Evolutionary conservation across 768 basidiomycete genomes (phyloP).

Genomic region (Russula emetica): DNA sequence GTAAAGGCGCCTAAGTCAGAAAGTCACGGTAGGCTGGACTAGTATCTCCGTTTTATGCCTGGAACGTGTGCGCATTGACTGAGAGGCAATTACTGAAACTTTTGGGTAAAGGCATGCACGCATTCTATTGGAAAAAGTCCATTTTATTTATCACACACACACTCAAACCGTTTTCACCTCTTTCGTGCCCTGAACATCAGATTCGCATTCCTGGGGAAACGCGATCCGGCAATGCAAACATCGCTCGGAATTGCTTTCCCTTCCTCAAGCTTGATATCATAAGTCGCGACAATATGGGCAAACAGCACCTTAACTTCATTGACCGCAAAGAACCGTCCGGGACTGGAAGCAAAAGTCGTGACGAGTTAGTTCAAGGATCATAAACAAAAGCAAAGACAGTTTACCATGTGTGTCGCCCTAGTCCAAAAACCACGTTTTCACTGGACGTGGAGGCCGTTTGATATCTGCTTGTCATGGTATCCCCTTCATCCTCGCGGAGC

Average conservation of each 20-base stretch:
- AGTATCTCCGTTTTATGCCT: no score
- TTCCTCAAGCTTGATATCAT: background rate
- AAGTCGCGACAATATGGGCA: background rate
- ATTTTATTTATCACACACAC: no score
- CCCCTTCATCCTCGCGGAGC: slow-evolving; percentile 30
- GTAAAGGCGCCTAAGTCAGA: no score
- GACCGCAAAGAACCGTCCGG: background rate
- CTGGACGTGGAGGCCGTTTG: background rate
- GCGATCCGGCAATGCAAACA: background rate
- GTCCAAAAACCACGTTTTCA: background rate
- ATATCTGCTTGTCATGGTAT: background rate
- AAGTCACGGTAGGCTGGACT: no score
- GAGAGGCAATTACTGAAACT: no score
- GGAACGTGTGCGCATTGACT: no score
- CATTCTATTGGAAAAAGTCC: no score
- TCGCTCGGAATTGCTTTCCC: background rate
- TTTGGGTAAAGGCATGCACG: no score
- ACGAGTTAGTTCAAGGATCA: background rate
- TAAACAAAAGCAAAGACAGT: background rate
- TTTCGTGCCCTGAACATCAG: background rate
- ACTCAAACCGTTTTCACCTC: background rate
- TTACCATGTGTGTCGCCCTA: background rate
- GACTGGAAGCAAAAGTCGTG: background rate
- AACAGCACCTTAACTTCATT: background rate
- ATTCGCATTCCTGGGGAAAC: background rate